Evolutionary conservation across 2,329 filamentous ascomycete species (phyloP), one percentile per base, ranked within the genome.

Genomic region (Trichocomaceae sp.): DNA sequence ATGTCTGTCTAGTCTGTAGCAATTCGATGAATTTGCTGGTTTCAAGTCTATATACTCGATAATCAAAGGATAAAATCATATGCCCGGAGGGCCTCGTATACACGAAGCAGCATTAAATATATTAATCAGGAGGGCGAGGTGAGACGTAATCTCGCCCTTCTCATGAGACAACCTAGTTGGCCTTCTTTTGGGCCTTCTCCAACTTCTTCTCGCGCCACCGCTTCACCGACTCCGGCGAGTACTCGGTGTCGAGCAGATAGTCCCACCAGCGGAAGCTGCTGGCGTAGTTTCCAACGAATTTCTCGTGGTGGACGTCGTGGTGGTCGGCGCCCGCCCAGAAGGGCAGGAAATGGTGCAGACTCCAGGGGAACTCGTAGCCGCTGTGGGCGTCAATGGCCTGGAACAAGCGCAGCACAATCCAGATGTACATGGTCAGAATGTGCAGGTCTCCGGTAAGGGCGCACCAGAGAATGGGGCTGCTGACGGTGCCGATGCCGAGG

Each of bases 221-320:
- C 84, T 90, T 91, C 64, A 87, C 82, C 41, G 92, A 89, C 73
- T 95, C 92, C 37, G 88, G 83, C 52, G 88, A 90, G 60, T 89
- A 89, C 80, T 99, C 92, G 59, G 93, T 99, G 74, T 96, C 91
- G 62, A 97, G 81, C 64, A 85, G 72, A 72, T 87, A 95, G 77
- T 99, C 93, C 93, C 93, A 99, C 93, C 93, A 99, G 73, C 92
- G 83, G 84, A 99, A 99, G 79, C 89, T 95, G 69, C 90, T 96
- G 50, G 92, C 80, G 72, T 97, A 99, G 79, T 99, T 99, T 65
- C 93, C 93, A 60, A 99, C 90, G 77, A 99, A 99, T 71, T 90
- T 90, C 79, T 99, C 93, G 77, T 99, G 93, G 77, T 99, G 93
- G 45, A 90, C 79, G 68, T 99, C 93, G 77, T 99, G 93, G 77